Percentiles rank a stretch among this genome's conserved stretches.
These are phyloP conservation scores for Drosera capensis DNA, from an alignment of 148 eudicot species.

Conservation along the genomic window DNA sequence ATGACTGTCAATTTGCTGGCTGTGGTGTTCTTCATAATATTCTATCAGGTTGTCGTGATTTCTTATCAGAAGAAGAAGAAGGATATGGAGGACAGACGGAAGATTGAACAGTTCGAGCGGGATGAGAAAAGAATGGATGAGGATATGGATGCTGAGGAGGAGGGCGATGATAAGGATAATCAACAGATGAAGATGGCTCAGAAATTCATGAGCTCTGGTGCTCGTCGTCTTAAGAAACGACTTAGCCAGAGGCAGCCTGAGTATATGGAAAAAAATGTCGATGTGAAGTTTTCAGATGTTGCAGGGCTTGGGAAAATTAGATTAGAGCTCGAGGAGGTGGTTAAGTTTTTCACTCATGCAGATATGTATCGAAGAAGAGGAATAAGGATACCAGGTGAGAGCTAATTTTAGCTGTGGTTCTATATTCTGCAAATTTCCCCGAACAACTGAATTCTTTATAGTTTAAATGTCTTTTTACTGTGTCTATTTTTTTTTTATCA, in stretches of 20 bases:
- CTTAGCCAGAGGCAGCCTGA: conserved; percentile 46
- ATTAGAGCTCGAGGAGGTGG: conserved; percentile 91
- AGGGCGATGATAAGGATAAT: conserved; percentile 44
- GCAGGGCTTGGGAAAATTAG: conserved; percentile 96
- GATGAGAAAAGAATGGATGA: too few species aligned
- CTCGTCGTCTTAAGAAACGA: conserved; percentile 73
- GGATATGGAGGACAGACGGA: too few species aligned
- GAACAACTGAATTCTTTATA: neutral
- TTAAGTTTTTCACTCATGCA: conserved; percentile 85
- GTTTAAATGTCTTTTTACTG: neutral
- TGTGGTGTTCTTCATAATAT: too few species aligned
- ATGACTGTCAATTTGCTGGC: too few species aligned
- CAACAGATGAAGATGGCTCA: conserved; percentile 65
- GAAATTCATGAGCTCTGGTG: conserved; percentile 89
- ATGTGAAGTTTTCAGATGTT: conserved; percentile 93
- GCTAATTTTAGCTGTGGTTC: neutral
- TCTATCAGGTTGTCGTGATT: too few species aligned
- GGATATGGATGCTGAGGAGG: conserved; percentile 46
- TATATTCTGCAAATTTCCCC: neutral
- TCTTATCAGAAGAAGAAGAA: too few species aligned
- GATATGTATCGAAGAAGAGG: conserved; percentile 91
- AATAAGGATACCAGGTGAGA: conserved; percentile 78
- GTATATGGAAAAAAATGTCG: conserved; percentile 61
- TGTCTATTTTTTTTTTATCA: too few species aligned
- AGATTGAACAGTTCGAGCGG: too few species aligned